Conservation (phyloP, 73 alveolate species). For the Uronychia setigera region DNA sequence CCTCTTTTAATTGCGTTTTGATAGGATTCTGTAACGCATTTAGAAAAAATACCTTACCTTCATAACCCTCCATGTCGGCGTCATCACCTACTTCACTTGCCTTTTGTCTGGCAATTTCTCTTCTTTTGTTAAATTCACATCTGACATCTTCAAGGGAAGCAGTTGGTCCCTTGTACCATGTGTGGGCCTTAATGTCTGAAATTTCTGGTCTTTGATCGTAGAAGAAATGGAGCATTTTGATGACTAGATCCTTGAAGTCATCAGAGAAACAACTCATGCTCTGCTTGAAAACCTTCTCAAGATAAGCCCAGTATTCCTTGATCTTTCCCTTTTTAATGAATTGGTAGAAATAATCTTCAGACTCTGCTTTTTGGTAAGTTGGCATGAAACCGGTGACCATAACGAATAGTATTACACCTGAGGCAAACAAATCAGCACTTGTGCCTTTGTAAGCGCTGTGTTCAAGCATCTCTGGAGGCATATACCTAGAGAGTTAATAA, state of each 20-base stretch:
- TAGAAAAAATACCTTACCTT: not conserved
- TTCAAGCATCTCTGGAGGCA: slow-evolving; percentile 82
- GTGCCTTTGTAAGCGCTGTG: slow-evolving; percentile 59
- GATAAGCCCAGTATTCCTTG: slow-evolving; percentile 56
- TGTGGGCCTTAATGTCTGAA: slow-evolving; percentile 63
- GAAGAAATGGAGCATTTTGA: slow-evolving; percentile 63
- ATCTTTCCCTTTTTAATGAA: slow-evolving; percentile 26
- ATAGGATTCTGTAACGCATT: not conserved
- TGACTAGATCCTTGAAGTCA: slow-evolving; percentile 70
- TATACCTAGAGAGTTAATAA: slow-evolving; percentile 16
- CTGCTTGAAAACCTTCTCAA: slow-evolving; percentile 47
- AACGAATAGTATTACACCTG: slow-evolving; percentile 68
- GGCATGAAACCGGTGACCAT: slow-evolving; percentile 71
- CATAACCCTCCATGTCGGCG: slow-evolving; percentile 2
- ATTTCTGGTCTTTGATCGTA: slow-evolving; percentile 61
- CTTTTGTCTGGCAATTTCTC: slow-evolving; percentile 14
- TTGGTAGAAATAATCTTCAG: slow-evolving; percentile 58
- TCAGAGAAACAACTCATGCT: slow-evolving; percentile 56
- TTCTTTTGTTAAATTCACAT: slow-evolving; percentile 44
- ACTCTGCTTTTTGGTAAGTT: slow-evolving; percentile 65
- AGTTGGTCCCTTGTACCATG: slow-evolving; percentile 69
- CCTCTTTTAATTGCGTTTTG: slow-evolving; percentile 10
- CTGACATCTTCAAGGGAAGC: slow-evolving; percentile 56
- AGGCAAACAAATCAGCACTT: slow-evolving; percentile 60
- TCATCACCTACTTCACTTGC: slow-evolving; percentile 16